Percentiles rank a stretch among this genome's conserved stretches.
These are phyloP conservation scores for Dactylellina sp. DNA, from an alignment of 2,329 filamentous ascomycete species.

Conservation along the genomic window DNA sequence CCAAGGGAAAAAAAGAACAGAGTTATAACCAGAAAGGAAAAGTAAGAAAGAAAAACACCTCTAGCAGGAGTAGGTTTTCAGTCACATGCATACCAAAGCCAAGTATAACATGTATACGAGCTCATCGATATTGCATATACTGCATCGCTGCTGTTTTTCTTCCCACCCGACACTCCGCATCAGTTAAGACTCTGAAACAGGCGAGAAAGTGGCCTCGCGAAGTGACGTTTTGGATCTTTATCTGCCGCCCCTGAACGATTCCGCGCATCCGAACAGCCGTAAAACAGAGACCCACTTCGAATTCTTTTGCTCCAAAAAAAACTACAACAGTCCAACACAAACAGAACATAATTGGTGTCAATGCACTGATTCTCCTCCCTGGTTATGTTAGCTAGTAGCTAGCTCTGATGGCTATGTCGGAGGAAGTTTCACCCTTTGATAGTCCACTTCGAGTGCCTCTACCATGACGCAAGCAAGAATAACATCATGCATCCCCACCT, in stretches of 20 bases:
- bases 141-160: neutral
- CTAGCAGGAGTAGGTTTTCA: slow-evolving; percentile 9
- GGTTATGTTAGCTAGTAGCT: no score
- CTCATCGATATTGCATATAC: slow-evolving; percentile 6
- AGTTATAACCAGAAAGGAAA: slow-evolving; percentile 1
- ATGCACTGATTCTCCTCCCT: neutral
- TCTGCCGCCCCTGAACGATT: slow-evolving; percentile 39
- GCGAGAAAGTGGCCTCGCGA: neutral
- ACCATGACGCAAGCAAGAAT: no score
- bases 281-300: slow-evolving; percentile 21
- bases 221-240: slow-evolving; percentile 30
- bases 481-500: no score
- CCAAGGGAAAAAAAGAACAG: neutral
- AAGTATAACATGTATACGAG: slow-evolving; percentile 11
- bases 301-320: slow-evolving; percentile 15
- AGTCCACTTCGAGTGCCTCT: no score
- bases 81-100: slow-evolving; percentile 33
- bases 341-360: neutral
- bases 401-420: neutral
- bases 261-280: slow-evolving; percentile 46
- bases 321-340: slow-evolving; percentile 4
- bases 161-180: slow-evolving; percentile 18
- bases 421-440: neutral
- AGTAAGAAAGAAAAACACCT: slow-evolving; percentile 6
- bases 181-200: slow-evolving; percentile 25